Evolutionary conservation across 2,329 filamentous ascomycete species (phyloP), one percentile per base, ranked within the genome.

Genomic region (Thermothelomyces thermophilus): DNA sequence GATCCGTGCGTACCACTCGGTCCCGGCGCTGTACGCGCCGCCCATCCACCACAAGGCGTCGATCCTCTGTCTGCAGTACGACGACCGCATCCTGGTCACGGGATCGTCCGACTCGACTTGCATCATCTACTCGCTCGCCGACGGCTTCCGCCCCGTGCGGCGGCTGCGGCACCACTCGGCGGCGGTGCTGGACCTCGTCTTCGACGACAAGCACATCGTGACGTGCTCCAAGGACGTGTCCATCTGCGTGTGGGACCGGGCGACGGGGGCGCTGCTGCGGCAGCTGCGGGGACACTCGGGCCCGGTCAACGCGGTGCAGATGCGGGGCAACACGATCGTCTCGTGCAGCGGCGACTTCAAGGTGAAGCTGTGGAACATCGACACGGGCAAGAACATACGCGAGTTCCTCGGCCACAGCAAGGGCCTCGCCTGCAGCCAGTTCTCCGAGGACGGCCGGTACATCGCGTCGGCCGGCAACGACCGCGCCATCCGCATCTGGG

Each of bases 401-500:
- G 90, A 96, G 67, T 95, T 98, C 64, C 73, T 79, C 5, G 89
- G 88, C 48, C 90, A 95, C 67, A 93, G 90, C 66, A 90, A 94
- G 64, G 93, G 93, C 7, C 80, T 98, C 28, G 93, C 93, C 3
- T 96, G 93, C 67, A 90, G 93, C 47, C 93, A 98, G 66, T 96
- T 97, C 68, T 91, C 86, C 35, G 89, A 96, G 60, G 91, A 98
- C 64, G 90, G 89, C n/a, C 84, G 87, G 46, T 93, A 87, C 57
- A 89, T 98, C 41, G 86, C 94, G 41, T 93, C 90, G 16, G 93
- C 93, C 9, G 93, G 93, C 40, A 98, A 96, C 63, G 93, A 97
- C 70, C 86, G 91, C 67, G 82, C 90, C 42, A 96, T 97, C 54
- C 93, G 94, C 65, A 87, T 97, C 64, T 98, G 94, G 79, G 89